These are phyloP conservation scores for Bolboschoenoplectus hybrid DNA, from an alignment of 202 grass and related monocot species.

Conservation along the genomic window DNA sequence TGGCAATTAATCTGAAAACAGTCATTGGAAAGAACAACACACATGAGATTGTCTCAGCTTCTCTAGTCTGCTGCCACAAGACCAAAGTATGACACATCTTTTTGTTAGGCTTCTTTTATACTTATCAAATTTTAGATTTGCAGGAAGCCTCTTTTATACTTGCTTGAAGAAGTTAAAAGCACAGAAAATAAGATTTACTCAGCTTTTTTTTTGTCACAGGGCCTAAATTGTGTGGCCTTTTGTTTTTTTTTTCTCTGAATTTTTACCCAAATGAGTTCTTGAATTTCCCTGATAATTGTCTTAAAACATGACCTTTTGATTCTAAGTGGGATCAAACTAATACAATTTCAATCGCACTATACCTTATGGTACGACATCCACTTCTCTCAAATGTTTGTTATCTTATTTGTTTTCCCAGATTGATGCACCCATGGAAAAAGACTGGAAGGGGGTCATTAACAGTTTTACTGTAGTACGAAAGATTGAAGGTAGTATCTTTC, in stretches of 20 bases:
- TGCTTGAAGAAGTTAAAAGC: not conserved
- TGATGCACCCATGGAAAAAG: slow-evolving; percentile 72
- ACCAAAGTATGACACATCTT: slow-evolving; percentile 66
- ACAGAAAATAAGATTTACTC: slow-evolving; percentile 10
- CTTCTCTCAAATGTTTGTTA: slow-evolving; percentile 39
- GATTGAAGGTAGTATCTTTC: slow-evolving; percentile 90
- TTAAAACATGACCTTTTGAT: not conserved
- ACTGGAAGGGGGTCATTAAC: slow-evolving; percentile 71
- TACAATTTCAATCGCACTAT: not conserved
- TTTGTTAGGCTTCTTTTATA: not conserved
- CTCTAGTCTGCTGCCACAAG: slow-evolving; percentile 83
- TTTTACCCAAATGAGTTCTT: not conserved
- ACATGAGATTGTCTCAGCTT: slow-evolving; percentile 97
- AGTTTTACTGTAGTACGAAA: slow-evolving; percentile 97
- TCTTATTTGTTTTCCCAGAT: slow-evolving; percentile 61
- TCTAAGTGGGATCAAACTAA: slow-evolving; percentile 5
- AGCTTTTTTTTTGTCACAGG: not conserved
- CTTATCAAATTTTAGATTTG: not conserved
- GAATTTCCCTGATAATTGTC: not conserved
- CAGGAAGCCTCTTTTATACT: not conserved
- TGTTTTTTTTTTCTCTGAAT: not conserved
- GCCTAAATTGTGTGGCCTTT: not conserved
- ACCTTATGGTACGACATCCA: not conserved
- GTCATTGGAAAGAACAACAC: slow-evolving; percentile 79
- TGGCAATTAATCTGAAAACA: slow-evolving; percentile 95